phyloP scores from a whole-genome alignment of 2,329 filamentous ascomycete genomes.

The Botrytis deweyae region DNA sequence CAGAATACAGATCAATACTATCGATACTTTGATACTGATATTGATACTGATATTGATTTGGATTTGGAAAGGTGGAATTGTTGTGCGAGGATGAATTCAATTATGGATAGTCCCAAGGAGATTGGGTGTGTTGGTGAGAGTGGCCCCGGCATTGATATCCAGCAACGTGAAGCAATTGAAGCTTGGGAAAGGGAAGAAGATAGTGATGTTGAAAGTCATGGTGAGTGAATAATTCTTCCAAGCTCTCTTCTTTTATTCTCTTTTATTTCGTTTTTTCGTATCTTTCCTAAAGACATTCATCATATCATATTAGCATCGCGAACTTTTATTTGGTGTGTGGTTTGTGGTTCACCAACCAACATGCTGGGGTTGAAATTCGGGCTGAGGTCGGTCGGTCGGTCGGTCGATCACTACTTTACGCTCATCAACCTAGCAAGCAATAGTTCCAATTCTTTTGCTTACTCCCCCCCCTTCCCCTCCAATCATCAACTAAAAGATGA shows the following conservation, averaged over 20 bases:
- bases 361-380: not conserved
- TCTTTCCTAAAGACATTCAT: not conserved
- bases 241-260: not conserved
- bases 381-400: not conserved
- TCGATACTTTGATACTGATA: not conserved
- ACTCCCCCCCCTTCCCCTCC: not conserved
- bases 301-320: not conserved
- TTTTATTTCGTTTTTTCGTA: not conserved
- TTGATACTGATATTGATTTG: not conserved
- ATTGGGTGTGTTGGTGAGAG: too few relatives aligned
- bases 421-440: not conserved
- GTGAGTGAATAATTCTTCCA: not conserved
- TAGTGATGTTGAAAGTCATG: constrained; percentile 11
- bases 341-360: too few relatives aligned
- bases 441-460: not conserved
- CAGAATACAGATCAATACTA: not conserved
- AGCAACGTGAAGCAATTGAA: constrained; percentile 2
- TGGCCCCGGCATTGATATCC: not conserved
- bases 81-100: constrained; percentile 19
- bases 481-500: constrained; percentile 15
- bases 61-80: constrained; percentile 19
- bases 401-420: not conserved
- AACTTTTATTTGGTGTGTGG: not conserved
- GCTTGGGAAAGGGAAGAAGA: constrained; percentile 8
- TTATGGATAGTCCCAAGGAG: not conserved